Evolutionary conservation across 2,329 filamentous ascomycete species (phyloP), one percentile per base, ranked within the genome.

Genomic region (Lachnellula hyalina): DNA sequence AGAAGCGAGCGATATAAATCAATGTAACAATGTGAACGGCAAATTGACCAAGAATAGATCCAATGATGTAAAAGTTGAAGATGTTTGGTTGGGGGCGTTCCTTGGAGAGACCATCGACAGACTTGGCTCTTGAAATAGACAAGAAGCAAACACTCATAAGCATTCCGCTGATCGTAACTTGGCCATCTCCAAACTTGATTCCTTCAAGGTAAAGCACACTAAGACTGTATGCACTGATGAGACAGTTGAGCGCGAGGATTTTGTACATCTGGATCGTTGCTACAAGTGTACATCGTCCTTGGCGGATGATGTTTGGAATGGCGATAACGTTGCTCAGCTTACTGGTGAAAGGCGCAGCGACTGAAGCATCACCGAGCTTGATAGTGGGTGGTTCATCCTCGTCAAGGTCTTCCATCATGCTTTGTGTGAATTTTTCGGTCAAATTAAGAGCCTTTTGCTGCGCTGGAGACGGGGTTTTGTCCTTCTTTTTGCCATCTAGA

Each of bases 201-300:
- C 94, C 94, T 67, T 97, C 93, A 1, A 99, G 83, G 69, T 99
- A 99, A 55, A 99, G 80, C 17, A 99, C 94, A 71, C 89, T 95
- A 69, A 99, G 75, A 72, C 90, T 96, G 83, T 99, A 99, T 38
- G 94, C 94, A 65, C 90, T 96, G 70, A 99, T 99, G 65, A 99
- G 79, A 71, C 94, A 99, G 78, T 99, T 99, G 56, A 99, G 78
- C 7, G 94, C 94, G 50, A 99, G 83, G 66, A 99, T 99, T 81
- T 96, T 99, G 84, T 99, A 99, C 93, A 99, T 99, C 77, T 99
- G 94, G 62, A 99, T 97, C 0, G 94, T 99, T 34, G 94, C 94
- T 52, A 99, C 94, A 19, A 99, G 84, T 7, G 94, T 99, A 77
- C 94, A 99, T 59, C 94, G 89, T 55, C 94, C 94, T 76, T 99